Evolutionary conservation across 1,284 basidiomycete species (phyloP).

Genomic region (Cryptococcus sp.): DNA sequence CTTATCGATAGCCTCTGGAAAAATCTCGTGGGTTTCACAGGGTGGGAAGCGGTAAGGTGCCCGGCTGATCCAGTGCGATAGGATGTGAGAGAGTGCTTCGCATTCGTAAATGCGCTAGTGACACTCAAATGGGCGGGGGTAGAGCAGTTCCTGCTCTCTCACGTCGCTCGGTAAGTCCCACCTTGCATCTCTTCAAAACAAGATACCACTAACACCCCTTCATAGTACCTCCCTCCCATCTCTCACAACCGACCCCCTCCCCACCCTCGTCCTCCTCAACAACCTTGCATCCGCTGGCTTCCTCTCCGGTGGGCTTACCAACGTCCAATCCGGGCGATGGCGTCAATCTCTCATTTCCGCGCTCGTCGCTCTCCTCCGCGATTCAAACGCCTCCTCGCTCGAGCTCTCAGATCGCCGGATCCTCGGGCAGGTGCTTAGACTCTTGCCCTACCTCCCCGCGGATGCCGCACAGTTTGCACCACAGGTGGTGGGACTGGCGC

Average conservation of each 20-base stretch:
- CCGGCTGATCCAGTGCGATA: too few species aligned
- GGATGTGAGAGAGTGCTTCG: slow-evolving; percentile 32
- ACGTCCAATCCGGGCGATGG: slow-evolving; percentile 50
- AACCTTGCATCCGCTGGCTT: slow-evolving; percentile 42
- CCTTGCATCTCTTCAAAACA: background rate
- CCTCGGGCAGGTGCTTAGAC: slow-evolving; percentile 31
- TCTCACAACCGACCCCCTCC: slow-evolving; percentile 32
- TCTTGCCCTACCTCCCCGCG: slow-evolving; percentile 31
- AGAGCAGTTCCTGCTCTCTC: slow-evolving; percentile 49
- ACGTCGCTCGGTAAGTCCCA: slow-evolving; percentile 32
- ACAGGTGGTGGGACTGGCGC: slow-evolving; percentile 18
- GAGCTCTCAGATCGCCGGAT: slow-evolving; percentile 22
- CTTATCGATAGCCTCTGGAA: slow-evolving; percentile 46
- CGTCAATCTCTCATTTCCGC: slow-evolving; percentile 33
- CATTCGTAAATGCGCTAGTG: slow-evolving; percentile 44
- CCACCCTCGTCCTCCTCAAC: slow-evolving; percentile 45
- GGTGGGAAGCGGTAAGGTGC: background rate
- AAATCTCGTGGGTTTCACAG: slow-evolving; percentile 32
- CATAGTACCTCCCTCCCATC: slow-evolving; percentile 30
- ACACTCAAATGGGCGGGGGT: slow-evolving; percentile 46
- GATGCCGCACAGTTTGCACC: slow-evolving; percentile 25
- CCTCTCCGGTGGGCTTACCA: slow-evolving; percentile 42
- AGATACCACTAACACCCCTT: background rate
- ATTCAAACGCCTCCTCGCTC: slow-evolving; percentile 7
- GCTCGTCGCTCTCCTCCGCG: slow-evolving; percentile 15